Evolutionary conservation across 768 basidiomycete species (phyloP).

Genomic region (Mycena crocata): DNA sequence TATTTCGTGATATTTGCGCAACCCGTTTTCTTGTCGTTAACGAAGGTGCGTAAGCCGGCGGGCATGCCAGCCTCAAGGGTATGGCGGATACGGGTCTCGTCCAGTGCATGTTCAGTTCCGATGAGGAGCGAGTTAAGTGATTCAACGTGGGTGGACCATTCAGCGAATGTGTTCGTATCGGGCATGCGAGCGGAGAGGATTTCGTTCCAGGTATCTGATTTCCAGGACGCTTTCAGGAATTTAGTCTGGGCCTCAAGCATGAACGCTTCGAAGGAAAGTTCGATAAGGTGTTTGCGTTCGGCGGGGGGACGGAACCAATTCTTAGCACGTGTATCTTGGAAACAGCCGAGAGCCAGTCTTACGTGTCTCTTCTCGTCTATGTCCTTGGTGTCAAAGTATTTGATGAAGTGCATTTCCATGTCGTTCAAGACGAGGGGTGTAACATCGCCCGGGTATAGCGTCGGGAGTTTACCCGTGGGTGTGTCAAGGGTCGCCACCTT

Average conservation of each 20-base stretch:
- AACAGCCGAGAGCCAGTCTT: not conserved
- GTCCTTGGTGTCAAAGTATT: not conserved
- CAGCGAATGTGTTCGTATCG: not conserved
- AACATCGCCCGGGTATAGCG: not conserved
- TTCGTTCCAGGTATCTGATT: not conserved
- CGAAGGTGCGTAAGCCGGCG: not conserved
- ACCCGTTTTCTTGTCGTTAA: not conserved
- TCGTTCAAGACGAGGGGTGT: not conserved
- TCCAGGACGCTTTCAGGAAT: not conserved
- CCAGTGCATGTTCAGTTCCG: not conserved
- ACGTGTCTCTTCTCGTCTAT: not conserved
- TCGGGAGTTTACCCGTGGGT: not conserved
- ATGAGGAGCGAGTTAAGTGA: not conserved
- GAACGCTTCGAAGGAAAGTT: not conserved
- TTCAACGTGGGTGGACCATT: not conserved
- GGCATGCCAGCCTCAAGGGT: slow-evolving; percentile 2
- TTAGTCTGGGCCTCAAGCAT: not conserved
- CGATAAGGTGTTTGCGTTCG: not conserved
- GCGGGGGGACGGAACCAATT: not conserved
- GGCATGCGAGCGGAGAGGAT: not conserved
- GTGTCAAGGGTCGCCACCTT: not conserved
- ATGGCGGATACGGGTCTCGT: not conserved
- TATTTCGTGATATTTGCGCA: not conserved
- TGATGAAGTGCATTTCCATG: not conserved
- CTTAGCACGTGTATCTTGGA: not conserved